Evolutionary conservation across 805 yeast genomes (phyloP).

Genomic region (Yamadazyma olivae): DNA sequence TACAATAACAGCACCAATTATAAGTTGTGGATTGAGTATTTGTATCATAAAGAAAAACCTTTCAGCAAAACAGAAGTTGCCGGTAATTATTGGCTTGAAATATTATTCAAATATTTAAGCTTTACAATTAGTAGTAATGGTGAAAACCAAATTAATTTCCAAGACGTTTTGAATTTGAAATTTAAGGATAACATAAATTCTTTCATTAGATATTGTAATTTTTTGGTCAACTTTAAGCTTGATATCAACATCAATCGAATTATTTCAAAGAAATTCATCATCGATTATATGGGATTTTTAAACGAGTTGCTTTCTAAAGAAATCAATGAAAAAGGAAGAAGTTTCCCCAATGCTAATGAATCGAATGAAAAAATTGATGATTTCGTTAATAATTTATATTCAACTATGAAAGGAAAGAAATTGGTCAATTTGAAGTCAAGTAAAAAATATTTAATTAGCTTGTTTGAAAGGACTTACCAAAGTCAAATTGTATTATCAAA

Average conservation of each 20-base stretch:
- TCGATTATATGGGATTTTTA: conserved; percentile 25
- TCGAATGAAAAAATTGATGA: conserved; percentile 17
- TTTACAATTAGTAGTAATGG: conserved; percentile 15
- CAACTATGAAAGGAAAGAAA: conserved; percentile 21
- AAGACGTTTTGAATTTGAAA: conserved; percentile 14
- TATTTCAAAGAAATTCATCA: conserved; percentile 15
- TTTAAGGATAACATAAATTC: conserved; percentile 24
- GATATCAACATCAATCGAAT: conserved; percentile 11
- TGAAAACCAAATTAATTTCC: conserved; percentile 18
- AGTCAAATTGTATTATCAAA: conserved; percentile 31
- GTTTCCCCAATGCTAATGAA: conserved; percentile 29
- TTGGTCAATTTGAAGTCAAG: conserved; percentile 21
- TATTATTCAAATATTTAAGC: conserved; percentile 18
- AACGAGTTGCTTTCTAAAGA: conserved; percentile 15
- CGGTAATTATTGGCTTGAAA: conserved; percentile 32
- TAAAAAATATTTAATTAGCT: conserved; percentile 28
- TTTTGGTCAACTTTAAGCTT: conserved; percentile 16
- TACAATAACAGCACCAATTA: conserved; percentile 11
- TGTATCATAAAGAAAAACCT: conserved; percentile 18
- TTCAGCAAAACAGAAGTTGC: conserved; percentile 30
- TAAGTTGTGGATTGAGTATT: conserved; percentile 28
- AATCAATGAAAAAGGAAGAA: conserved; percentile 12
- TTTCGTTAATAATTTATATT: conserved; percentile 30
- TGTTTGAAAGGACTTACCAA: conserved; percentile 34
- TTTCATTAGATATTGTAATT: conserved; percentile 24